Percentiles rank a stretch among this genome's conserved stretches.
phyloP scores from a whole-genome alignment of 129 eudicot species.

The Silybum marianum region DNA sequence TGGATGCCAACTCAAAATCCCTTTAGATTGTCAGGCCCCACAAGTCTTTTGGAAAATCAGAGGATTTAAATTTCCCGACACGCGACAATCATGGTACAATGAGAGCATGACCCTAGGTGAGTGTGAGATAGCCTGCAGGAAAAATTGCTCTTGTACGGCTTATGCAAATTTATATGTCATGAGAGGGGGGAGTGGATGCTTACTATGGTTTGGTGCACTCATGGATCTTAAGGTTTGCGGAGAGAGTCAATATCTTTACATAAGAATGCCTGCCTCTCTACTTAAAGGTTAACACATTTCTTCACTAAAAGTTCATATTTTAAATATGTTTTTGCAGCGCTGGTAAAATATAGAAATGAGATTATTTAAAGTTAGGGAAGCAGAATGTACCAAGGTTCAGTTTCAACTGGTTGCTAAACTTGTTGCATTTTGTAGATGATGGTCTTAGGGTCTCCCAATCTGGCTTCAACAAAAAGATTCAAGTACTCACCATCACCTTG shows the following conservation, averaged over 20 bases:
- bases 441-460: not conserved
- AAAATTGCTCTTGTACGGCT: not conserved
- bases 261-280: not conserved
- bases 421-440: not conserved
- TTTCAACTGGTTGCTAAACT: not conserved
- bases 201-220: not conserved
- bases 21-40: not conserved
- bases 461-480: not conserved
- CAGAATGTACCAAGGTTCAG: not conserved
- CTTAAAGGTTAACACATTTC: not conserved
- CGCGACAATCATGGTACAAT: not conserved
- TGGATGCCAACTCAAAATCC: not conserved
- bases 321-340: not conserved
- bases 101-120: not conserved
- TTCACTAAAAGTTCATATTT: not conserved
- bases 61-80: not conserved
- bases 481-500: not conserved
- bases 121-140: not conserved
- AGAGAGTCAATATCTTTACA: not conserved
- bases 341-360: not conserved
- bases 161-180: not conserved
- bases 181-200: not conserved
- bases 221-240: not conserved
- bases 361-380: not conserved
- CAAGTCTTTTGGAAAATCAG: not conserved